Evolutionary conservation across 495 filamentous ascomycete species (phyloP).

Genomic region (Penicillium dipodomyicola): DNA sequence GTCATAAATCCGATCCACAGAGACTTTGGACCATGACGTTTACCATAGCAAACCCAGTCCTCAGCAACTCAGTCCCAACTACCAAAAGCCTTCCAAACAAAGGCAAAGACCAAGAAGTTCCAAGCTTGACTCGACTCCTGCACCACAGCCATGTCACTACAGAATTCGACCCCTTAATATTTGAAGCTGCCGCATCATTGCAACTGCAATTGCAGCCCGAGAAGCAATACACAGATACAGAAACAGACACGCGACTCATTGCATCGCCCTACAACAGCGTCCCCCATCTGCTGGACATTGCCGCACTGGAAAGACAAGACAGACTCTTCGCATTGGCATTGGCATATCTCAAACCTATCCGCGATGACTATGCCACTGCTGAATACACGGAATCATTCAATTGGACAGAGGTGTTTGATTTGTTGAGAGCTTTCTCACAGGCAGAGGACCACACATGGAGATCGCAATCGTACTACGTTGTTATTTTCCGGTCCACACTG

Average conservation of each 20-base stretch:
- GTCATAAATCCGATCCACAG: neutral
- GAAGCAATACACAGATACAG: conserved; percentile 11
- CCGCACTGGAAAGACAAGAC: conserved; percentile 58
- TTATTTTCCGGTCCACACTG: conserved; percentile 75
- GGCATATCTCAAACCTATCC: conserved; percentile 56
- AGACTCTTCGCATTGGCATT: conserved; percentile 70
- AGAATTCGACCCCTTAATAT: conserved; percentile 35
- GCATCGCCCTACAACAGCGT: conserved; percentile 70
- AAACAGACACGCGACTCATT: conserved; percentile 45
- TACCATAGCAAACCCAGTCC: conserved; percentile 1
- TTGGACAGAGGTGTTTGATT: conserved; percentile 61
- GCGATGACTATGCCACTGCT: conserved; percentile 72
- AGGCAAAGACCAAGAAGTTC: neutral
- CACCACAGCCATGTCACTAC: conserved; percentile 35
- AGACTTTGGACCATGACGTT: conserved; percentile 13
- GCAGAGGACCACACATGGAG: conserved; percentile 57
- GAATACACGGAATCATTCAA: conserved; percentile 75
- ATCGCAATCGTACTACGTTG: conserved; percentile 69
- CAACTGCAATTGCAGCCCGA: conserved; percentile 27
- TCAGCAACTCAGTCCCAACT: conserved; percentile 1
- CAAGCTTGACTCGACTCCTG: conserved; percentile 16
- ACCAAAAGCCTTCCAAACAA: neutral
- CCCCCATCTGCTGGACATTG: conserved; percentile 69
- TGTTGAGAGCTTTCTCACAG: conserved; percentile 43
- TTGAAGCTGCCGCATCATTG: conserved; percentile 36